Conservation (phyloP, 805 yeast genomes). For the Cyberlindnera amylophila region DNA sequence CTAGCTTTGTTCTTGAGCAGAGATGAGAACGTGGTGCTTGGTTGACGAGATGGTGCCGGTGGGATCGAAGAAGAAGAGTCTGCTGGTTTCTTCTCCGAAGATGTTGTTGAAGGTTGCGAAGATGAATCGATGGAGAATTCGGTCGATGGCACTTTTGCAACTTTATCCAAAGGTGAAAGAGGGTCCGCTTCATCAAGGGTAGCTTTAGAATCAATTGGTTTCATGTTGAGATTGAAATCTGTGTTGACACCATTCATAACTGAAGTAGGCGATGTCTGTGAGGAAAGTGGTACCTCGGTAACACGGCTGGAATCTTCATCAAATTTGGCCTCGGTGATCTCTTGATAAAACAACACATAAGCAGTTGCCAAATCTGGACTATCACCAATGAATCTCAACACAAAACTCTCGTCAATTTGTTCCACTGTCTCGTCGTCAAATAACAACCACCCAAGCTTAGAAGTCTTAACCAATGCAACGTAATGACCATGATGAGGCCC, state of each 20-base stretch:
- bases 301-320: constrained; percentile 1
- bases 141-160: constrained; percentile 14
- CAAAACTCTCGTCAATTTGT: constrained; percentile 76
- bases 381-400: constrained; percentile 83
- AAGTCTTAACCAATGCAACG: constrained; percentile 78
- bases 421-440: constrained; percentile 97
- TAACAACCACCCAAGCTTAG: constrained; percentile 78
- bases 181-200: constrained; percentile 9
- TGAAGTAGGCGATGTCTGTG: neutral
- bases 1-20: constrained; percentile 7
- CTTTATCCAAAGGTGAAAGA: constrained; percentile 22
- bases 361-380: constrained; percentile 88
- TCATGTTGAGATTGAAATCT: constrained; percentile 14
- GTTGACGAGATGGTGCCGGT: constrained; percentile 1
- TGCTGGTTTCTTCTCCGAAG: constrained; percentile 14
- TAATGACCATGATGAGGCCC: constrained; percentile 98
- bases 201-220: constrained; percentile 1
- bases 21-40: constrained; percentile 4
- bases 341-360: constrained; percentile 79
- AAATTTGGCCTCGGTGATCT: constrained; percentile 40
- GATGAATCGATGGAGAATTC: constrained; percentile 17
- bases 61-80: neutral
- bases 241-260: constrained; percentile 10
- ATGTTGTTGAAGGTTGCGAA: constrained; percentile 17
- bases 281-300: neutral